Base-by-base conservation (phyloP, 2,329 filamentous ascomycete species). In the Venturia pyrina region DNA sequence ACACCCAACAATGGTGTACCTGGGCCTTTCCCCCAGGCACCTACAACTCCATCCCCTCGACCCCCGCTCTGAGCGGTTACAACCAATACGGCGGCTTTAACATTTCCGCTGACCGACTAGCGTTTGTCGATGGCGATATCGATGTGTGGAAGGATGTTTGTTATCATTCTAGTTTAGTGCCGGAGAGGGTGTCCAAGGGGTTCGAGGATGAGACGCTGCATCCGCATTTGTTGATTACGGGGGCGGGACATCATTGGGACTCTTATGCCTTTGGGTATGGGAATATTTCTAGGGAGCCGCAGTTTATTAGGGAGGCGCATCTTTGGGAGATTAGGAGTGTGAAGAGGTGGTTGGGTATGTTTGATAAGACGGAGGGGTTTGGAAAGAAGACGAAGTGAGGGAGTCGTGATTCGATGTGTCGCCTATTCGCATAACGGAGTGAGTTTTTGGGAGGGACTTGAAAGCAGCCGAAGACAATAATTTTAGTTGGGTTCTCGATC, bases 1-100 rank as follows among this genome's bases (percentile, higher is more conserved):
- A 84, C 71, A 83, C 81, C 37, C 82, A 83, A 68, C 79, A 83
- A 71, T 84, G 82, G 81, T 84, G 82, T 69, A 77, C 70, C n/a
- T 82, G 81, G 81, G 80, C 82, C 0, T 84, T 83, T 68, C 78
- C 81, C 0, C 67, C 74, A 0, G 81, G 82, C 0, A 64, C 75
- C 34, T 76, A 78, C 72, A 82, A 81, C 68, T 69, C 70, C 40
- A 78, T 83, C 28, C 79, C 81, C 0, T 48, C 75, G 0, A 75
- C 73, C 0, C 81, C 81, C 0, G 75, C 82, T 64, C 68, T 81
- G 3, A 70, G 71, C 3, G 69, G 71, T 10, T 79, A 78, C 71
- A 80, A 81, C 66, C 72, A 72, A 50, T 83, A 81, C 68, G 82
- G 82, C 5, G 79, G 77, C 2, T 80, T 78, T 69, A 73, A 80